Percentiles rank a stretch among this genome's conserved stretches.
Evolutionary conservation across 345 rosid genomes (phyloP).

Genomic region (Salix viminalis): DNA sequence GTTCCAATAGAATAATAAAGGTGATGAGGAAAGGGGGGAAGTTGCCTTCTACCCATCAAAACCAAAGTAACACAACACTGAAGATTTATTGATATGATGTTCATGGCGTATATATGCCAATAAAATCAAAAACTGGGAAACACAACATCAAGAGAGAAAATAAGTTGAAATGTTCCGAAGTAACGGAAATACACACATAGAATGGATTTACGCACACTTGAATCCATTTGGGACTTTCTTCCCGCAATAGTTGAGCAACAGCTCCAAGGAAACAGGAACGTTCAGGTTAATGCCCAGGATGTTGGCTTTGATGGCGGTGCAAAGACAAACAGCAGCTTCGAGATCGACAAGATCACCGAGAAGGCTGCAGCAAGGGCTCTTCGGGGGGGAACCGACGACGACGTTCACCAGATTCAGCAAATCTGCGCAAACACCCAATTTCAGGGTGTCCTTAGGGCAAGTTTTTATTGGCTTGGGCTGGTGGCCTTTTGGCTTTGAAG

Average conservation of each 20-base stretch:
- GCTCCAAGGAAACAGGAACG: constrained; percentile 50
- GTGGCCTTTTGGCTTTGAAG: too few species aligned
- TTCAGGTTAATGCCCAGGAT: constrained; percentile 54
- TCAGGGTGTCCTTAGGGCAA: constrained; percentile 69
- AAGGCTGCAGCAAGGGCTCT: constrained; percentile 57
- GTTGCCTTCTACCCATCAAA: too few species aligned
- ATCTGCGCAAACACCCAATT: constrained; percentile 59
- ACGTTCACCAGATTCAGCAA: constrained; percentile 41
- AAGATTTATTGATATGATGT: too few species aligned
- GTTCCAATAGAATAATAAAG: too few species aligned
- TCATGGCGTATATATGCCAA: too few species aligned
- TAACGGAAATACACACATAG: too few species aligned
- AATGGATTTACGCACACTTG: constrained; percentile 30
- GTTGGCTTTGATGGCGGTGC: constrained; percentile 71
- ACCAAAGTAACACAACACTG: too few species aligned
- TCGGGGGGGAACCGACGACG: constrained; percentile 49
- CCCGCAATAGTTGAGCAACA: constrained; percentile 65
- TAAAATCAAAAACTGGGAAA: too few species aligned
- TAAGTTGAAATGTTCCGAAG: too few species aligned
- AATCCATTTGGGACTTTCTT: constrained; percentile 60
- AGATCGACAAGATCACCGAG: constrained; percentile 50
- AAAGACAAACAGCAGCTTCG: constrained; percentile 77
- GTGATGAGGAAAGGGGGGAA: too few species aligned
- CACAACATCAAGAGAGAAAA: too few species aligned
- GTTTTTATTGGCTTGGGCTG: background rate